Evolutionary conservation across 2,329 filamentous ascomycete species (phyloP).

Genomic region (Clarireedia paspali): DNA sequence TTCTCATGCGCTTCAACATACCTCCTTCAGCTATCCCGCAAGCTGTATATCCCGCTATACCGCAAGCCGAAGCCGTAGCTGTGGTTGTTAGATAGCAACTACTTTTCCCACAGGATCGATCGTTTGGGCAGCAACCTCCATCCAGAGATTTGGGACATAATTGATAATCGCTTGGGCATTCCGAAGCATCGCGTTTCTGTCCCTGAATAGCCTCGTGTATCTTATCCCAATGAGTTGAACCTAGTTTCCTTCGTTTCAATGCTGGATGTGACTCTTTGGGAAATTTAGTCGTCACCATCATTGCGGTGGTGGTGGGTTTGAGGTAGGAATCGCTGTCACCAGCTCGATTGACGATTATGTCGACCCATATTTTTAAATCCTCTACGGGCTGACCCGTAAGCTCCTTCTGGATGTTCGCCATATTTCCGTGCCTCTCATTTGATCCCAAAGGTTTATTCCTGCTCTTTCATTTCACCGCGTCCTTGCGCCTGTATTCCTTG

Average conservation of each 20-base stretch:
- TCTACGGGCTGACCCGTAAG: neutral
- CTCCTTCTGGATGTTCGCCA: neutral
- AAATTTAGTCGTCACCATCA: constrained; percentile 11
- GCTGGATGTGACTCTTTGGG: constrained; percentile 22
- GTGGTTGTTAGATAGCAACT: constrained; percentile 33
- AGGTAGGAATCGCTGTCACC: neutral
- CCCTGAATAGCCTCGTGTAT: constrained; percentile 25
- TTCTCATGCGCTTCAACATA: constrained; percentile 15
- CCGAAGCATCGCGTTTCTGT: constrained; percentile 21
- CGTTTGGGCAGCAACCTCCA: constrained; percentile 32
- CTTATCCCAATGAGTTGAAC: constrained; percentile 23
- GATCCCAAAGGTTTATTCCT: neutral
- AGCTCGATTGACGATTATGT: neutral
- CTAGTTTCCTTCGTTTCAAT: constrained; percentile 20
- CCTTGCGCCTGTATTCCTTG: neutral
- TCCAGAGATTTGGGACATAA: constrained; percentile 24
- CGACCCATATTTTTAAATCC: neutral
- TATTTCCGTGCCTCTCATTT: neutral
- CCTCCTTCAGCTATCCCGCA: constrained; percentile 25
- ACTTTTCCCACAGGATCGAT: constrained; percentile 39
- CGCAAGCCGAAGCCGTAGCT: constrained; percentile 20
- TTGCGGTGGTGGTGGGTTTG: constrained; percentile 3
- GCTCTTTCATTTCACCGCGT: neutral
- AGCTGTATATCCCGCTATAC: constrained; percentile 19
- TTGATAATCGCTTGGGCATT: constrained; percentile 22